Conservation (phyloP, 306 rosid genomes). For the Quercus rubra region DNA sequence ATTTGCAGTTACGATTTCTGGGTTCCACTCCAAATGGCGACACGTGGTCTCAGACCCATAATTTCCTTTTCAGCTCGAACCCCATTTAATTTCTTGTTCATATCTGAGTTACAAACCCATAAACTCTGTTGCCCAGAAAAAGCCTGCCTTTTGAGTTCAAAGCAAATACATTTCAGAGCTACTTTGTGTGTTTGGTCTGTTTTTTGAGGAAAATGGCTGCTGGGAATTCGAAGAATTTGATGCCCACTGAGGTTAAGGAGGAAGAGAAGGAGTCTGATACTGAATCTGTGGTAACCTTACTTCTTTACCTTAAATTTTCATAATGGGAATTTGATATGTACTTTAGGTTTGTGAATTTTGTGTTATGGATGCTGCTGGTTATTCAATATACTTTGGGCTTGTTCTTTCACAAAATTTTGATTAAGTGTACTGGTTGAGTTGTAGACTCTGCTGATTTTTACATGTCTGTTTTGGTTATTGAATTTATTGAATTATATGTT, state of each 20-base stretch:
- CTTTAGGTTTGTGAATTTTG: background rate
- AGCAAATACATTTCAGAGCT: background rate
- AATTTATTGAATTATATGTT: background rate
- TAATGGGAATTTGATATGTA: background rate
- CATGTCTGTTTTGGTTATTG: too few species aligned
- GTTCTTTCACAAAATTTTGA: too few species aligned
- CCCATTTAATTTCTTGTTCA: background rate
- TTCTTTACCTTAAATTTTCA: background rate
- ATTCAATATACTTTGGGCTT: background rate
- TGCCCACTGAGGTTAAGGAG: background rate
- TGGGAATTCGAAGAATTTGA: background rate
- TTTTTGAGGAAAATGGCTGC: background rate
- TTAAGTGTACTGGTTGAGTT: too few species aligned
- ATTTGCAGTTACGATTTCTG: background rate
- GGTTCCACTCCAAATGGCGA: background rate
- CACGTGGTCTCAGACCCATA: slow-evolving; percentile 1
- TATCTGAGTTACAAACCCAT: background rate
- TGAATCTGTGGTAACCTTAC: background rate
- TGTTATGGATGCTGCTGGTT: background rate
- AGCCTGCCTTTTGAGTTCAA: background rate
- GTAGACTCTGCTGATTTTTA: too few species aligned
- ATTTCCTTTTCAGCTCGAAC: background rate
- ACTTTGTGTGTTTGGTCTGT: background rate
- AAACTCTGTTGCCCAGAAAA: background rate
- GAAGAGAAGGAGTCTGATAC: background rate